Evolutionary conservation across 306 rosid genomes (phyloP).

Genomic region (Malus sieversii): DNA sequence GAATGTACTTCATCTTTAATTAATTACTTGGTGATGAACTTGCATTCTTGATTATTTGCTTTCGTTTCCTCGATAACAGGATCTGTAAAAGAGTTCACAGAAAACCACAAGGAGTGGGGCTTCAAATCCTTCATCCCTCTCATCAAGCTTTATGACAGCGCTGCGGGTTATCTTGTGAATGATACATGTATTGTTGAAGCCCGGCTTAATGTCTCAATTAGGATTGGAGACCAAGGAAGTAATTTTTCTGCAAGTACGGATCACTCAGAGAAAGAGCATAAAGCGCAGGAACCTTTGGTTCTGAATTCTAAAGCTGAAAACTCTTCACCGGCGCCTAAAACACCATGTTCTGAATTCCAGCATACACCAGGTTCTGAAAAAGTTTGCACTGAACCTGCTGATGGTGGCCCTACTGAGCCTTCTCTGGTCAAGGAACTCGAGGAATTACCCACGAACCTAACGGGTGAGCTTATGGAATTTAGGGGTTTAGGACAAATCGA

Average conservation of each 20-base stretch:
- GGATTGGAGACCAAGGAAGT: not conserved
- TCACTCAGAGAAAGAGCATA: not conserved
- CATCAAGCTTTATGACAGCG: not conserved
- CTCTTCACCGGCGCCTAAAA: not conserved
- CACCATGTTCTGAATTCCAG: not conserved
- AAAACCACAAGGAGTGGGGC: not conserved
- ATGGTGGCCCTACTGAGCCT: too few relatives aligned
- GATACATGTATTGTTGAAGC: not conserved
- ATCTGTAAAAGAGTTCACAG: not conserved
- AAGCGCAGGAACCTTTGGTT: not conserved
- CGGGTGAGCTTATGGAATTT: not conserved
- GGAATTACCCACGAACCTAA: not conserved
- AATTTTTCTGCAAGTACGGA: not conserved
- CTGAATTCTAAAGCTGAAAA: not conserved
- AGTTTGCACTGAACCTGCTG: not conserved
- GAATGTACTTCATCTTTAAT: not conserved
- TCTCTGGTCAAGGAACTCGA: not conserved
- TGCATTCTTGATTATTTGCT: not conserved
- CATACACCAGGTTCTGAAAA: not conserved
- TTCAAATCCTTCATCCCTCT: conserved; percentile 1
- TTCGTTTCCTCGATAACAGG: not conserved
- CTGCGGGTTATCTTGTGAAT: conserved; percentile 3
- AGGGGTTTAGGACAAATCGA: not conserved
- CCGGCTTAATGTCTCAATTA: not conserved
- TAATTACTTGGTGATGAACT: not conserved